Base-by-base conservation (phyloP, 805 yeast species). In the Osmozyma mogii region DNA sequence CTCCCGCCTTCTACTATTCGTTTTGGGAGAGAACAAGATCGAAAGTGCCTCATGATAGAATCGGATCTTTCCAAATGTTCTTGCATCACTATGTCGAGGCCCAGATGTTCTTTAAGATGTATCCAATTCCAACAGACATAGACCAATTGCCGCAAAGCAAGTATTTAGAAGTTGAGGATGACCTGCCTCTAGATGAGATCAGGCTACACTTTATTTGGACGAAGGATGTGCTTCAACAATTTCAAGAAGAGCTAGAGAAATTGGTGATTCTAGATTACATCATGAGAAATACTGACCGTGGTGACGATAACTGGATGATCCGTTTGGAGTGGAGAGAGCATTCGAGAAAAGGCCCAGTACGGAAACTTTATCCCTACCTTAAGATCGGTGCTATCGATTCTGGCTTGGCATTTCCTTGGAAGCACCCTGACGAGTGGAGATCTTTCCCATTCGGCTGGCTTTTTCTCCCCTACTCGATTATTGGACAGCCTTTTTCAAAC, bases 361-460 rank as follows among this genome's bases (percentile, higher is more conserved):
- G 33, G 11, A 29, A 25, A 9, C 21, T 38, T 23, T 25, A 38
- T 10, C 78, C 79, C 0, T 32, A 23, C 1, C 35, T 80, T 9
- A 64, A 58, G 29, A 61, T 80, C 17, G 85, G 84, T 3, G 89
- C 88, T 1, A 80, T 80, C 25, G 88, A 80, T 44, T 77, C 83
- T 10, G 87, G 87, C 0, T 57, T 80, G 17, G 66, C 87, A 0
- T 79, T 76, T 42, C 88, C 89, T 4, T 80, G 85, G 85, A 79
- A 80, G 44, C 84, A 78, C 40, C 88, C 88, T 0, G 83, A 80
- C 50, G 85, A 78, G 45, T 78, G 87, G 84, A 55, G 88, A 32
- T 75, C 84, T 1, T 80, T 76, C 42, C 88, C 88, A 0, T 80
- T 69, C 53, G 88, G 88, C 0, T 80, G 89, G 89, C 53, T 80